Evolutionary conservation across 2,329 filamentous ascomycete species (phyloP), one percentile per base, ranked within the genome.

Genomic region (Stemphylium vesicarium): DNA sequence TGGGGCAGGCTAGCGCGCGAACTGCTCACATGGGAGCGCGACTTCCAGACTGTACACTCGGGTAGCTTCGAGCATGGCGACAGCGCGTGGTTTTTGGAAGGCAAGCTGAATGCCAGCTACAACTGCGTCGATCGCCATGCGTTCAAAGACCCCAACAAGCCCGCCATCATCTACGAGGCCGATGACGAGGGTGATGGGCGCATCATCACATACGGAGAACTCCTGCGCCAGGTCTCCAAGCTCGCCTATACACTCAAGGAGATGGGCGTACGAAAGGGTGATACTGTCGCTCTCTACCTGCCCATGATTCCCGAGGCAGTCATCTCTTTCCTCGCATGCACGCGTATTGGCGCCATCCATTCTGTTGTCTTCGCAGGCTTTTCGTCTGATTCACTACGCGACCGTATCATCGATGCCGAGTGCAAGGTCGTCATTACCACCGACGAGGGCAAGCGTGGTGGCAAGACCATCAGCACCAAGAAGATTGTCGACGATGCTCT

Each of bases 251-350:
- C 90, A 20, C 84, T 99, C 66, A 96, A 93, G 83, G 86, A 94
- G 80, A 95, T 96, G 86, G 95, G 95, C 60, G 94, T 99, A 57
- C 88, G 89, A 81, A 98, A 97, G 83, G 95, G 95, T 51, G 95
- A 99, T 79, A 96, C 93, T 4, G 93, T 99, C 53, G 95, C 92
- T 60, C 90, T 99, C 64, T 99, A 99, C 82, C 81, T 99, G 63
- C 95, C 95, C 76, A 99, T 99, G 95, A 96, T 99, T 77, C 95
- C 95, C 51, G 94, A 99, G 79, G 95, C 95, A 6, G 71, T 99
- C 54, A 83, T 99, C 70, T 89, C 95, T 49, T 91, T 99, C 77
- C 83, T 99, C 52, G 95, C 95, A 57, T 96, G 93, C 77, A 81
- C 88, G 33, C 91, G 95, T 73, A 96, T 99, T 67, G 95, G 95